A percentile compares a stretch with the other conserved stretches of the same genome.
Conservation (phyloP, 257 asterid genomes). For the Thymus mandschuricus region DNA sequence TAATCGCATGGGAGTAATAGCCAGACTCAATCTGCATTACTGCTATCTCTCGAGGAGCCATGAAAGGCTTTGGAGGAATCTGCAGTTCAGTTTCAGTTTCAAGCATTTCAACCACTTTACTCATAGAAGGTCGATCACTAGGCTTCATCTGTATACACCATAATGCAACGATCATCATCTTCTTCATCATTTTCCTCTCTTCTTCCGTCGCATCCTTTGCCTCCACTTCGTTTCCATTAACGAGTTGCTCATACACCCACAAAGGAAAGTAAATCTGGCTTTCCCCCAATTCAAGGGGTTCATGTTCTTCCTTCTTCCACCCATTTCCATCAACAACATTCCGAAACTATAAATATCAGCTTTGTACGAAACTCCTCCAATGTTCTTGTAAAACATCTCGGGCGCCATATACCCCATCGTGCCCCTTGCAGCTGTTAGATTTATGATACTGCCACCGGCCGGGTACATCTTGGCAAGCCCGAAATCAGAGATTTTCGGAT, state of each 20-base stretch:
- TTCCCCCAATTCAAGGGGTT: slow-evolving; percentile 40
- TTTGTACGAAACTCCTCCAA: slow-evolving; percentile 47
- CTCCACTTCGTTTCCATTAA: slow-evolving; percentile 40
- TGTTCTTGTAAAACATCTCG: slow-evolving; percentile 45
- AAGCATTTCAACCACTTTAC: slow-evolving; percentile 51
- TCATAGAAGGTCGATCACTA: slow-evolving; percentile 55
- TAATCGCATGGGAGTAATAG: too few relatives aligned
- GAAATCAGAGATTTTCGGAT: slow-evolving; percentile 47
- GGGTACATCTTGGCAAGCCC: slow-evolving; percentile 44
- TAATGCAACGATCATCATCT: slow-evolving; percentile 46
- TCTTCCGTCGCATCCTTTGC: slow-evolving; percentile 37
- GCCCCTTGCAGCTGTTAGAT: slow-evolving; percentile 46
- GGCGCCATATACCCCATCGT: slow-evolving; percentile 55
- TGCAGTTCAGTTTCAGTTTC: slow-evolving; percentile 38
- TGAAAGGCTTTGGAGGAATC: slow-evolving; percentile 54
- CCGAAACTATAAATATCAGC: slow-evolving; percentile 52
- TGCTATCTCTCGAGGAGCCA: slow-evolving; percentile 46
- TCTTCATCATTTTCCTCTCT: slow-evolving; percentile 40
- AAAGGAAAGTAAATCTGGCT: slow-evolving; percentile 50
- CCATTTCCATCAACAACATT: slow-evolving; percentile 50
- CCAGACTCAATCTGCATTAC: slow-evolving; percentile 2
- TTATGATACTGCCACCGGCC: slow-evolving; percentile 24
- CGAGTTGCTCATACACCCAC: slow-evolving; percentile 45
- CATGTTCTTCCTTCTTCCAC: slow-evolving; percentile 41
- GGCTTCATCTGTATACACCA: slow-evolving; percentile 64